Conservation (phyloP, 2,329 filamentous ascomycete species). For the Orbilia ellipsospora region DNA sequence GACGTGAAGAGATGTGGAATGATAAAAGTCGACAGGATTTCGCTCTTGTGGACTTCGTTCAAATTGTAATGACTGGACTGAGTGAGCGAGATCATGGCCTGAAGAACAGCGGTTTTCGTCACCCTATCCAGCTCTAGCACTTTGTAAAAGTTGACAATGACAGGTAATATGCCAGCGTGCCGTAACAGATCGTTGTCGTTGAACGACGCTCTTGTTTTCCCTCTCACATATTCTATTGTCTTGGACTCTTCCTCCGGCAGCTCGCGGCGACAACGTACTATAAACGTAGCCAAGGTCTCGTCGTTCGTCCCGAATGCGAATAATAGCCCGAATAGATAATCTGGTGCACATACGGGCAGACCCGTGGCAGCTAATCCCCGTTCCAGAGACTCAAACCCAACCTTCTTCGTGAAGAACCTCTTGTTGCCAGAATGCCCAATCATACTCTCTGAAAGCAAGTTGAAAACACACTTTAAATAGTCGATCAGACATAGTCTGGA, state of each 20-base stretch:
- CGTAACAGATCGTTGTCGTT: slow-evolving; percentile 61
- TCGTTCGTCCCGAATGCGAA: slow-evolving; percentile 84
- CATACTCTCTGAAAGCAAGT: slow-evolving; percentile 79
- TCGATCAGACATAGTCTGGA: slow-evolving; percentile 75
- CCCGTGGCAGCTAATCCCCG: slow-evolving; percentile 77
- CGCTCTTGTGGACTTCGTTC: slow-evolving; percentile 76
- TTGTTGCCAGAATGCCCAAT: slow-evolving; percentile 85
- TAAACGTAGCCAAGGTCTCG: slow-evolving; percentile 68
- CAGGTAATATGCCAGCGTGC: slow-evolving; percentile 64
- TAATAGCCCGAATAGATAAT: slow-evolving; percentile 85
- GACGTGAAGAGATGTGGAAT: slow-evolving; percentile 57
- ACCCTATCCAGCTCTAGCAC: slow-evolving; percentile 59
- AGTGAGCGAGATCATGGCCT: slow-evolving; percentile 71
- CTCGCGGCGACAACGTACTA: slow-evolving; percentile 46
- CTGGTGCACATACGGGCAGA: slow-evolving; percentile 73
- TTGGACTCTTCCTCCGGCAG: slow-evolving; percentile 40
- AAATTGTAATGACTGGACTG: slow-evolving; percentile 75
- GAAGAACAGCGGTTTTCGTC: slow-evolving; percentile 73
- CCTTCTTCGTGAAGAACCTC: slow-evolving; percentile 84
- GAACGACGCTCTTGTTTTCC: slow-evolving; percentile 57
- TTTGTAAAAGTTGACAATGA: slow-evolving; percentile 58
- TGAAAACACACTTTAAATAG: slow-evolving; percentile 76
- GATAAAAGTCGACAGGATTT: slow-evolving; percentile 64
- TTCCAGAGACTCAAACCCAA: slow-evolving; percentile 80
- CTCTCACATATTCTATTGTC: slow-evolving; percentile 41